Conservation (phyloP, 2,329 filamentous ascomycete genomes). For the Apiospora arundinis region DNA sequence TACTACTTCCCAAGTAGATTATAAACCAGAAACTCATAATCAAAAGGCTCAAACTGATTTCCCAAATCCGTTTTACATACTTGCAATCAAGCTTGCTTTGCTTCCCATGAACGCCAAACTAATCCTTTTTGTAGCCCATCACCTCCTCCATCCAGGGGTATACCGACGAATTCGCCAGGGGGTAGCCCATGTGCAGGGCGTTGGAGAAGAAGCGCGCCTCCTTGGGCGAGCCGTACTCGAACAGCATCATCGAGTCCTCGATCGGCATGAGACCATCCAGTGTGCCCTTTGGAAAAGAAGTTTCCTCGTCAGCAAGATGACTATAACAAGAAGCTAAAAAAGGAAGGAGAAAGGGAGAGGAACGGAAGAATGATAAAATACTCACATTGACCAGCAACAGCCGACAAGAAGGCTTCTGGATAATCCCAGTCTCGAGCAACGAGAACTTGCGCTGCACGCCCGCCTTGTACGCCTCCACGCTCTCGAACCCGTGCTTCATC, state of each 20-base stretch:
- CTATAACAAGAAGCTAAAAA: neutral
- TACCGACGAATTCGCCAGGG: constrained; percentile 60
- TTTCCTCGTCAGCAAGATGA: neutral
- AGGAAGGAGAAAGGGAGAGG: neutral
- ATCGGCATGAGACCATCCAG: constrained; percentile 71
- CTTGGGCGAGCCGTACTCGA: constrained; percentile 70
- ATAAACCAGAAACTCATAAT: neutral
- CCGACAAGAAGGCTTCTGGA: constrained; percentile 61
- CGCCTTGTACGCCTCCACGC: constrained; percentile 60
- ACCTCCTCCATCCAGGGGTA: constrained; percentile 69
- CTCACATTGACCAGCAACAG: constrained; percentile 67
- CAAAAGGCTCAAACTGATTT: neutral
- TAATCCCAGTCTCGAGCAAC: constrained; percentile 63
- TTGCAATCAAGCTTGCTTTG: neutral
- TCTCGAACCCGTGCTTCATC: constrained; percentile 66
- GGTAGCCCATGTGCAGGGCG: constrained; percentile 72
- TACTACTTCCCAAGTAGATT: neutral
- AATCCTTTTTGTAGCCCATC: constrained; percentile 40
- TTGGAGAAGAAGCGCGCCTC: constrained; percentile 69
- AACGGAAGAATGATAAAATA: constrained; percentile 19
- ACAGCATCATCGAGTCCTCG: constrained; percentile 69
- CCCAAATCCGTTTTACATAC: neutral
- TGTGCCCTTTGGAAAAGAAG: constrained; percentile 53
- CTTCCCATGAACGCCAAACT: neutral
- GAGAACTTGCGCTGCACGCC: constrained; percentile 67